phyloP scores from a whole-genome alignment of 148 eudicot genomes.

The Camellia lanceoleosa region DNA sequence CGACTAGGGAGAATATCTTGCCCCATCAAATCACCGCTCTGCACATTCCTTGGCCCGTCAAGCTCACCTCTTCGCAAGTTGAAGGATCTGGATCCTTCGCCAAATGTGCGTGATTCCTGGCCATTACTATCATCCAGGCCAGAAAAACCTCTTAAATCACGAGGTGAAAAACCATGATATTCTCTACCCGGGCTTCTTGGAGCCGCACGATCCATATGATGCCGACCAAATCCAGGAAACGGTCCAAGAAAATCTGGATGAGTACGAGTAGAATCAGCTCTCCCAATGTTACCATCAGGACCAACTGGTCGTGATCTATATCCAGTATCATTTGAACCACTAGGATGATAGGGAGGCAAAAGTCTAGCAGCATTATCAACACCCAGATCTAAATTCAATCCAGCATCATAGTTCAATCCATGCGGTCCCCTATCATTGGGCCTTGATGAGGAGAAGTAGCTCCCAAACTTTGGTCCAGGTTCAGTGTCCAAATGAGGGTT shows the following conservation, averaged over 20 bases:
- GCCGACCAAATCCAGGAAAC: slow-evolving; percentile 48
- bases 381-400: slow-evolving; percentile 33
- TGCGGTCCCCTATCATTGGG: slow-evolving; percentile 40
- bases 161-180: slow-evolving; percentile 40
- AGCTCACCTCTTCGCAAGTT: slow-evolving; percentile 46
- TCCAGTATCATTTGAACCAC: slow-evolving; percentile 31
- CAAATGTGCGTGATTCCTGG: slow-evolving; percentile 45
- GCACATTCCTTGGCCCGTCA: slow-evolving; percentile 44
- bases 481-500: slow-evolving; percentile 44
- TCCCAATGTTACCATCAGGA: slow-evolving; percentile 36
- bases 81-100: slow-evolving; percentile 40
- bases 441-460: slow-evolving; percentile 34
- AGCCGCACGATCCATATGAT: slow-evolving; percentile 43
- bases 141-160: slow-evolving; percentile 38
- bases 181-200: slow-evolving; percentile 68
- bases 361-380: slow-evolving; percentile 36
- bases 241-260: slow-evolving; percentile 46
- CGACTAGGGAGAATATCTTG: slow-evolving; percentile 46
- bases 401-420: slow-evolving; percentile 39
- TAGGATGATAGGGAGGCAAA: slow-evolving; percentile 41
- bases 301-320: slow-evolving; percentile 31
- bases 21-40: slow-evolving; percentile 31
- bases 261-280: slow-evolving; percentile 27
- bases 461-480: slow-evolving; percentile 31
- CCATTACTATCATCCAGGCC: slow-evolving; percentile 37